Evolutionary conservation across 2,329 filamentous ascomycete species (phyloP).

Genomic region (Hypoxylon rubiginosum): DNA sequence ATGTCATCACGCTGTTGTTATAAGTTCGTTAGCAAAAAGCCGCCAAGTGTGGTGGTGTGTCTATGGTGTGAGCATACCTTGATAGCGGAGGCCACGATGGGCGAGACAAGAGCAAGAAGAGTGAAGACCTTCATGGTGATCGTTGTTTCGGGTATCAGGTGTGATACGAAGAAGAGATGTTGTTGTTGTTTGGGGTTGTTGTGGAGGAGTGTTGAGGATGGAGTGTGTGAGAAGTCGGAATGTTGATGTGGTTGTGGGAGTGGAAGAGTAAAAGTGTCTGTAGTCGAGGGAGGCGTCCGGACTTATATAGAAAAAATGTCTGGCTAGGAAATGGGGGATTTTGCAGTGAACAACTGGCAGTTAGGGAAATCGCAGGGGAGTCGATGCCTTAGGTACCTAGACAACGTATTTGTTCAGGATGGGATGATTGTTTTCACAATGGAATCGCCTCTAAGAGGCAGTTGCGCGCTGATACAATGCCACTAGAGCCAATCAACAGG

Average conservation of each 20-base stretch:
- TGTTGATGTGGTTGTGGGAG: not conserved
- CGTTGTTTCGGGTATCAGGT: not conserved
- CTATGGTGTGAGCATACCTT: slow-evolving; percentile 1
- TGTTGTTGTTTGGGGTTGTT: not conserved
- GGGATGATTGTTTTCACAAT: not conserved
- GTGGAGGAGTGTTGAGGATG: not conserved
- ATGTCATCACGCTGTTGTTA: slow-evolving; percentile 28
- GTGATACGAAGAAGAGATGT: not conserved
- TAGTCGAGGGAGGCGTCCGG: not conserved
- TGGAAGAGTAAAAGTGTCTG: not conserved
- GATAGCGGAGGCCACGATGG: slow-evolving; percentile 13
- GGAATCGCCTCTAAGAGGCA: not conserved
- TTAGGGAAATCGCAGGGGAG: not conserved
- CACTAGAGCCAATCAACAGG: not conserved
- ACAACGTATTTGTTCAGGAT: not conserved
- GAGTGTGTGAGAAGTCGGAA: not conserved
- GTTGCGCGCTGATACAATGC: not conserved
- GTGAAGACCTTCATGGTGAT: slow-evolving; percentile 27
- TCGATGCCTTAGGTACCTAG: not conserved
- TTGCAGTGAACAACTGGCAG: not conserved
- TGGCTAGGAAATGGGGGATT: not conserved
- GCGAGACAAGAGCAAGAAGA: slow-evolving; percentile 12
- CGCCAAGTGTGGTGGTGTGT: not conserved
- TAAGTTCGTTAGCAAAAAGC: slow-evolving; percentile 5
- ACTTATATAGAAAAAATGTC: not conserved